These are phyloP conservation scores for Cryphonectria naterciae DNA, from an alignment of 2,329 filamentous ascomycete genomes.

Conservation along the genomic window DNA sequence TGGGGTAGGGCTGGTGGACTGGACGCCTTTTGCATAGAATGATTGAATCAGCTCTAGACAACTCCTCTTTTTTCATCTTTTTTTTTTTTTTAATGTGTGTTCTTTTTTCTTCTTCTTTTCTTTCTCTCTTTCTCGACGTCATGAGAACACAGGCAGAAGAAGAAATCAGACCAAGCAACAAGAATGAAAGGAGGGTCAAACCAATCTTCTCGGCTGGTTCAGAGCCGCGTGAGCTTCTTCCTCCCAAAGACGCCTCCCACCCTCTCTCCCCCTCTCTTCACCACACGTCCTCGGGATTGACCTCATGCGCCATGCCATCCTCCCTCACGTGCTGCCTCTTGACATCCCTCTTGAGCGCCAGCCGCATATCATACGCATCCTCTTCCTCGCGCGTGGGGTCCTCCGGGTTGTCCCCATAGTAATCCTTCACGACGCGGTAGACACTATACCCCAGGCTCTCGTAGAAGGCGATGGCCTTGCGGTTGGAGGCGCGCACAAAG, in stretches of 20 bases:
- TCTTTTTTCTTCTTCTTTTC: background rate
- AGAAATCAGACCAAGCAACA: background rate
- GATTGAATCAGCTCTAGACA: background rate
- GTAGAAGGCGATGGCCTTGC: constrained; percentile 86
- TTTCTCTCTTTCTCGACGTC: background rate
- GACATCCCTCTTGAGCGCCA: constrained; percentile 81
- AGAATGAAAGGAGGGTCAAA: background rate
- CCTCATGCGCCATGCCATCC: constrained; percentile 77
- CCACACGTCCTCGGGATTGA: constrained; percentile 87
- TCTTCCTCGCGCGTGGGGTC: constrained; percentile 68
- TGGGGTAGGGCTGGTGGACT: background rate
- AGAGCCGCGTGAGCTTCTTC: background rate
- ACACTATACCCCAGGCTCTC: constrained; percentile 90
- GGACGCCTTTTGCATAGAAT: background rate
- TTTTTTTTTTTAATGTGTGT: background rate
- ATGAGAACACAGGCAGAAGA: background rate
- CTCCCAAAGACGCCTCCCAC: background rate
- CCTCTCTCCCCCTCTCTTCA: constrained; percentile 44
- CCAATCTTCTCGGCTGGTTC: background rate
- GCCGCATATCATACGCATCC: constrained; percentile 97
- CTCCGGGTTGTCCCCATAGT: constrained; percentile 84
- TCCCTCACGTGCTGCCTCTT: constrained; percentile 75
- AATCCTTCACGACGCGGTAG: constrained; percentile 84
- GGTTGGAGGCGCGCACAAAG: constrained; percentile 88
- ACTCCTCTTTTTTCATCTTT: background rate